Evolutionary conservation across 2,329 filamentous ascomycete genomes (phyloP).

Genomic region (Colletotrichum euphorbiae): DNA sequence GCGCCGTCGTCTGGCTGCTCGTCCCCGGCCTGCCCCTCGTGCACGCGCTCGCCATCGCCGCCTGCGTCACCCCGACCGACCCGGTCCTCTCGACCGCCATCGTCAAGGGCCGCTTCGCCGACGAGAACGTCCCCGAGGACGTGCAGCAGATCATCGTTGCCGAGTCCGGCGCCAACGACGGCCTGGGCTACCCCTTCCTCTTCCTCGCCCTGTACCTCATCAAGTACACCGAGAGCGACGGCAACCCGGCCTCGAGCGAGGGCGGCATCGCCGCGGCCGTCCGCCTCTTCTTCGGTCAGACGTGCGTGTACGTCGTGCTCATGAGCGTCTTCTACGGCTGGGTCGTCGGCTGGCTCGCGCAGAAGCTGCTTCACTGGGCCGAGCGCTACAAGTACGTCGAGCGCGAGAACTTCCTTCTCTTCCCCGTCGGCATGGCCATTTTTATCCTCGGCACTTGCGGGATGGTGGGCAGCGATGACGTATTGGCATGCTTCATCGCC

Average conservation of each 20-base stretch:
- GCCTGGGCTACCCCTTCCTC: slow-evolving; percentile 87
- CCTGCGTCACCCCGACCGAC: slow-evolving; percentile 93
- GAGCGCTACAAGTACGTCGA: slow-evolving; percentile 86
- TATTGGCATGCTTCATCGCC: slow-evolving; percentile 91
- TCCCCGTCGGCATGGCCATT: slow-evolving; percentile 84
- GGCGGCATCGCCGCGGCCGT: slow-evolving; percentile 75
- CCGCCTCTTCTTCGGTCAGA: slow-evolving; percentile 85
- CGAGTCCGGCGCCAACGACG: slow-evolving; percentile 91
- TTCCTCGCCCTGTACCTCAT: slow-evolving; percentile 88
- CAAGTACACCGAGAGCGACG: slow-evolving; percentile 75
- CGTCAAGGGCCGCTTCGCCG: slow-evolving; percentile 92
- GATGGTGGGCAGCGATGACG: slow-evolving; percentile 88
- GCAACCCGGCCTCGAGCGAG: slow-evolving; percentile 59
- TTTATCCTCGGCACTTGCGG: slow-evolving; percentile 91
- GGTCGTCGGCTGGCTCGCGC: slow-evolving; percentile 82
- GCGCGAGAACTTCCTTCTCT: slow-evolving; percentile 87
- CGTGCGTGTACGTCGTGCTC: slow-evolving; percentile 84
- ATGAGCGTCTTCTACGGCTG: slow-evolving; percentile 83
- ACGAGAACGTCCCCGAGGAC: slow-evolving; percentile 85
- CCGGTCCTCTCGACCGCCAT: slow-evolving; percentile 90
- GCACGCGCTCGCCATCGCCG: slow-evolving; percentile 82
- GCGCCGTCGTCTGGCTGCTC: slow-evolving; percentile 80
- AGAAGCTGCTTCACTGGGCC: slow-evolving; percentile 85
- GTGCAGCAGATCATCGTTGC: slow-evolving; percentile 84
- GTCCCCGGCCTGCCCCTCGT: slow-evolving; percentile 80